Conservation (phyloP, 352 stramenopile genomes). For the Albugo candida region DNA sequence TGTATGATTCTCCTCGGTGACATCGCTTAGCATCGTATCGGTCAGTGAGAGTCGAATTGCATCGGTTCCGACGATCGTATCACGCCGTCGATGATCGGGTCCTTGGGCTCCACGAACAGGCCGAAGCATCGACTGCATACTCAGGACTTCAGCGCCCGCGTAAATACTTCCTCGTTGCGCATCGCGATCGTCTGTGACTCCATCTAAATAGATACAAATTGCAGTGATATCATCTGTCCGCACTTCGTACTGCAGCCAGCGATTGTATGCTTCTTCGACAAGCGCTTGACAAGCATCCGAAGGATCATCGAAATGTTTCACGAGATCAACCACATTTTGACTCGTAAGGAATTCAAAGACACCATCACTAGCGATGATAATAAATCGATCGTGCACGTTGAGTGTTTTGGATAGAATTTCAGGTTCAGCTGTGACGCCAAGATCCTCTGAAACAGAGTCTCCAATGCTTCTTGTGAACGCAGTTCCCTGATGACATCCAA, state of each 20-base stretch:
- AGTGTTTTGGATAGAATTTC: slow-evolving; percentile 82
- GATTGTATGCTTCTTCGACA: slow-evolving; percentile 83
- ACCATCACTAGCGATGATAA: slow-evolving; percentile 85
- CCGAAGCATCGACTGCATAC: slow-evolving; percentile 70
- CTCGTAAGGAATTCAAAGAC: slow-evolving; percentile 92
- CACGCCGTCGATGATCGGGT: slow-evolving; percentile 39
- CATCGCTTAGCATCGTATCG: slow-evolving; percentile 24
- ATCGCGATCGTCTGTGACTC: slow-evolving; percentile 23
- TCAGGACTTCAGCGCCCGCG: slow-evolving; percentile 52
- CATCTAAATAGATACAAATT: slow-evolving; percentile 74
- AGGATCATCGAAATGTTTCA: slow-evolving; percentile 67
- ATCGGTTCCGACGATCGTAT: slow-evolving; percentile 74
- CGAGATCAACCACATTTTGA: slow-evolving; percentile 85
- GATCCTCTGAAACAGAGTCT: slow-evolving; percentile 83
- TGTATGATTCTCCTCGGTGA: slow-evolving; percentile 7
- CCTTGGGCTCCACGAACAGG: slow-evolving; percentile 42
- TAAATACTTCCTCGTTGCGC: slow-evolving; percentile 63
- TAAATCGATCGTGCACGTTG: slow-evolving; percentile 79
- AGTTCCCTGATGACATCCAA: slow-evolving; percentile 51
- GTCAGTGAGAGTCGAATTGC: slow-evolving; percentile 61
- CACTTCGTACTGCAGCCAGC: slow-evolving; percentile 87
- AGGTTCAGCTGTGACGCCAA: slow-evolving; percentile 83
- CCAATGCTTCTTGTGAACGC: slow-evolving; percentile 96
- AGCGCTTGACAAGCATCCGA: slow-evolving; percentile 77
- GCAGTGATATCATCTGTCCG: slow-evolving; percentile 91